Evolutionary conservation across 1,284 basidiomycete genomes (phyloP).

Genomic region (Ceratobasidium theobromae): DNA sequence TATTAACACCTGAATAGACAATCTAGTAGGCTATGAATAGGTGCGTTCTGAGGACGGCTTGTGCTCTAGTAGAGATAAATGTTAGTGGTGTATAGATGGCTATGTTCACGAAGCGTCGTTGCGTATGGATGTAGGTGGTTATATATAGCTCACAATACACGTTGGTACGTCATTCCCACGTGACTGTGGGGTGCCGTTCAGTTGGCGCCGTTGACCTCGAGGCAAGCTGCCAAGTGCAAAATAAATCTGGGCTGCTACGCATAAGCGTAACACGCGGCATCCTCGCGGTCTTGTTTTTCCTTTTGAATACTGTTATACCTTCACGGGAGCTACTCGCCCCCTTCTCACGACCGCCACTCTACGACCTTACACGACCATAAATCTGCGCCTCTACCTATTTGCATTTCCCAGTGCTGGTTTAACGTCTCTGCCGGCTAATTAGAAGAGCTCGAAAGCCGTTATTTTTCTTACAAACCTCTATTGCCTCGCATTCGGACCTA

Average conservation of each 20-base stretch:
- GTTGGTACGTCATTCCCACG: constrained; percentile 2
- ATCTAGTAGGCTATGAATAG: constrained; percentile 5
- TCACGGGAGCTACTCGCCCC: background rate
- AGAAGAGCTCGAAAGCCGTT: too few species aligned
- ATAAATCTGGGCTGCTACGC: constrained; percentile 1
- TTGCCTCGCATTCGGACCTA: too few species aligned
- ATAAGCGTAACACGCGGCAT: constrained; percentile 20
- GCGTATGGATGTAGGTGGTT: background rate
- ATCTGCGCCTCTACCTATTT: background rate
- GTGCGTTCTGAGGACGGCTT: too few species aligned
- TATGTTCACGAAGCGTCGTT: too few species aligned
- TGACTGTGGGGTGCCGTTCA: background rate
- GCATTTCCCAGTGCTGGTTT: too few species aligned
- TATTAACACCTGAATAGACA: constrained; percentile 10
- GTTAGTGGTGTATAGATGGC: too few species aligned
- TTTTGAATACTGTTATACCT: constrained; percentile 13
- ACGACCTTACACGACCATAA: constrained; percentile 21
- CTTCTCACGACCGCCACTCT: constrained; percentile 27
- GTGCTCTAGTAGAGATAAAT: too few species aligned
- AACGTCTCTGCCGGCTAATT: too few species aligned
- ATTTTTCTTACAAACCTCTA: too few species aligned
- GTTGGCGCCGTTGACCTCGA: constrained; percentile 16
- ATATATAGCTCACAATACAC: too few species aligned
- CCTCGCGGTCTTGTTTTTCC: constrained; percentile 21
- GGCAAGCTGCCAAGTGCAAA: constrained; percentile 1